Evolutionary conservation across 78 protist genomes (phyloP).

Genomic region (Dictyostelium citrinum): DNA sequence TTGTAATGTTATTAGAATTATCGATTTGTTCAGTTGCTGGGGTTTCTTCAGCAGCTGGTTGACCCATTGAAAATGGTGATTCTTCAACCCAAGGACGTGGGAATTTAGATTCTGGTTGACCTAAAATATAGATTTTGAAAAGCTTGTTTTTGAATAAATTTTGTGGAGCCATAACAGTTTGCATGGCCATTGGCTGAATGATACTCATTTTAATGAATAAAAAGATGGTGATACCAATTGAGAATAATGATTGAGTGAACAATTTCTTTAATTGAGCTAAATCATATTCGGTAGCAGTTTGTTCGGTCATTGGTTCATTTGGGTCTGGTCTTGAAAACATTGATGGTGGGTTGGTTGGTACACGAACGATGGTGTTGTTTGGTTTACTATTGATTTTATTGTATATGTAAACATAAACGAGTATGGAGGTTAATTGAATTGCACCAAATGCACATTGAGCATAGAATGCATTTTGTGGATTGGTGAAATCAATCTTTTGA

Average conservation of each 20-base stretch:
- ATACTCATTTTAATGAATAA: slow-evolving; percentile 29
- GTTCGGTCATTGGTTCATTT: neutral
- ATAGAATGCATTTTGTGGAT: slow-evolving; percentile 1
- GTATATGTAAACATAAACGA: neutral
- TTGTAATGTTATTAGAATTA: neutral
- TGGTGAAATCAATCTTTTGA: slow-evolving; percentile 54
- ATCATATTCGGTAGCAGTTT: slow-evolving; percentile 49
- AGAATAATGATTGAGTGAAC: neutral
- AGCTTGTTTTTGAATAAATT: slow-evolving; percentile 46
- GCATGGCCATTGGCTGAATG: slow-evolving; percentile 56
- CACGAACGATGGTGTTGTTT: slow-evolving; percentile 6
- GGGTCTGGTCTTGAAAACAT: slow-evolving; percentile 11
- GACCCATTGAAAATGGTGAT: slow-evolving; percentile 35
- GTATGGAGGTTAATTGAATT: neutral
- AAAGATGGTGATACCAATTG: slow-evolving; percentile 26
- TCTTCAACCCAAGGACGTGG: slow-evolving; percentile 73
- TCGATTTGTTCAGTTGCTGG: neutral
- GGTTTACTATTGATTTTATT: neutral
- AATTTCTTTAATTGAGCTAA: slow-evolving; percentile 12
- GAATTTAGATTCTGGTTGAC: slow-evolving; percentile 33
- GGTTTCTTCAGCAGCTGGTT: neutral
- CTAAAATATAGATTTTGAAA: slow-evolving; percentile 62
- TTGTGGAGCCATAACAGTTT: slow-evolving; percentile 32
- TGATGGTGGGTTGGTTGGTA: slow-evolving; percentile 27
- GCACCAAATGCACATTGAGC: slow-evolving; percentile 22